phyloP scores from a whole-genome alignment of 1,139 yeast genomes.

The Suhomyces kunorum region DNA sequence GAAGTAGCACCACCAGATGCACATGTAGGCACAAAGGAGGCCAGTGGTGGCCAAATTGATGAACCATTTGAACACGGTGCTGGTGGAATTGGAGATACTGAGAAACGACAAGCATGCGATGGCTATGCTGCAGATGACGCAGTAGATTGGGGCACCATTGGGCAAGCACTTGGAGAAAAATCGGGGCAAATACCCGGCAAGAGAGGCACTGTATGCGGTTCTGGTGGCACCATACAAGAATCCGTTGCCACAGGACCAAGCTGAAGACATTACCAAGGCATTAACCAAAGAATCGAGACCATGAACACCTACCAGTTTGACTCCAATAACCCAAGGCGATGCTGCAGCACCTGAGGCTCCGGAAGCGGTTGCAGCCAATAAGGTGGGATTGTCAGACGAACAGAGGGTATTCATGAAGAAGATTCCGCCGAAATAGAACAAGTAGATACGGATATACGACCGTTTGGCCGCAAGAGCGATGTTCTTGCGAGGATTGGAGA shows the following conservation, averaged over 20 bases:
- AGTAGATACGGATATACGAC: slow-evolving; percentile 35
- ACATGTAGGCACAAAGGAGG: slow-evolving; percentile 52
- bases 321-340: slow-evolving; percentile 45
- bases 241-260: slow-evolving; percentile 44
- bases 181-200: slow-evolving; percentile 41
- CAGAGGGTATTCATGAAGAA: slow-evolving; percentile 40
- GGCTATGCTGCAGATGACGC: slow-evolving; percentile 27
- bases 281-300: slow-evolving; percentile 41
- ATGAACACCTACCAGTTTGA: slow-evolving; percentile 35
- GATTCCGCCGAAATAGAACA: slow-evolving; percentile 42
- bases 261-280: slow-evolving; percentile 36
- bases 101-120: slow-evolving; percentile 33
- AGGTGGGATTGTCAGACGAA: slow-evolving; percentile 34
- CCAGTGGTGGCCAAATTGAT: slow-evolving; percentile 52
- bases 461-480: slow-evolving; percentile 39
- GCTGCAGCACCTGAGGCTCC: slow-evolving; percentile 37
- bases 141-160: slow-evolving; percentile 39
- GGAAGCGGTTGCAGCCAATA: slow-evolving; percentile 26
- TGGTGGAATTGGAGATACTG: slow-evolving; percentile 29
- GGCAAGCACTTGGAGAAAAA: slow-evolving; percentile 34
- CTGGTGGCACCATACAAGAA: slow-evolving; percentile 39
- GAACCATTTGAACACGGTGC: slow-evolving; percentile 41
- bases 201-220: slow-evolving; percentile 36
- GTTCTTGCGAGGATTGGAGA: slow-evolving; percentile 33
- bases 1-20: slow-evolving; percentile 51